Base-by-base conservation (phyloP, 2,329 filamentous ascomycete genomes). In the Xylaria multiplex region DNA sequence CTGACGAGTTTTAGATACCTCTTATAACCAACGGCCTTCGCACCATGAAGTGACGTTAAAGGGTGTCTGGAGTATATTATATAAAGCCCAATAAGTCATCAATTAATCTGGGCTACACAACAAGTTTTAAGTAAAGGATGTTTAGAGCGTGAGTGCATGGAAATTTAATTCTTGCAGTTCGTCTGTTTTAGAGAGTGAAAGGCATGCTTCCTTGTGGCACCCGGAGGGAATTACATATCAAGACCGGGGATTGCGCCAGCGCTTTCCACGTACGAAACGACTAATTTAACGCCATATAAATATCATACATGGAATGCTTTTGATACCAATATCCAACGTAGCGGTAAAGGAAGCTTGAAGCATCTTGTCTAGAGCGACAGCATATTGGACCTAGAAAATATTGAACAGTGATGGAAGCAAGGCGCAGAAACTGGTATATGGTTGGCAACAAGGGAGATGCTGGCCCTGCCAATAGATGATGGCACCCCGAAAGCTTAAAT, bases 221-320 rank as follows among this genome's bases (percentile, higher is more conserved):
- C 14, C 22, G 40, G 37, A n/a, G 19, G 19, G 2, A n/a, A 13
- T 42, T 24, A 54, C 16, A 16, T 42, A 58, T 37, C 30, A 32
- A 42, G 32, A 19, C 30, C 6, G 14, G 14, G 30, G 3, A 45
- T 14, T 35, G 55, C 59, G 54, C 59, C 59, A 45, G 59, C 59
- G 49, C 27, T 63, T 48, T 55, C 54, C 22, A 53, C 42, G 40
- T 45, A 45, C 30, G 35, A 49, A 11, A 22, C 24, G 5, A 37
- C 42, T 14, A 24, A 30, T 42, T 35, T 52, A 32, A 35, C 57
- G 30, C 22, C 19, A 53, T 32, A 42, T 4, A 22, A 35, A 42
- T 13, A 58, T 42, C 30, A 22, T 46, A 46, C 46, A 24, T 16
- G 14, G 11, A 54, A 32, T 37, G 13, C 42, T 32, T 22, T 24